Evolutionary conservation across 2,329 filamentous ascomycete species (phyloP).

Genomic region (Aspergillus sp.): DNA sequence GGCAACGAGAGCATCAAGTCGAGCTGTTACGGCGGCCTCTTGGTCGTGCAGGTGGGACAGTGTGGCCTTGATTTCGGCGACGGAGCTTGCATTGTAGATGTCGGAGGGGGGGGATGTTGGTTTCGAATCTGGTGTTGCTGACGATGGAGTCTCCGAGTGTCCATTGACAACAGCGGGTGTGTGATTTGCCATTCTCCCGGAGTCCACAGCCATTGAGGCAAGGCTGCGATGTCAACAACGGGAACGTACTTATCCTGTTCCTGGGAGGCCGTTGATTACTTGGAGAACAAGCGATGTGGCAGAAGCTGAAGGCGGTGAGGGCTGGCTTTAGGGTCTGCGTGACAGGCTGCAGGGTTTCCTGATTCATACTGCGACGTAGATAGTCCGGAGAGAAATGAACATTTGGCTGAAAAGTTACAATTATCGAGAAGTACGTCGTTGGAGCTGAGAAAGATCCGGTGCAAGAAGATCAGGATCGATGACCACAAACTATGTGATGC

Average conservation of each 20-base stretch:
- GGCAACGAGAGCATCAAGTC: slow-evolving; percentile 73
- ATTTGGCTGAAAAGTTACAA: not conserved
- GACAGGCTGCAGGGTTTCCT: not conserved
- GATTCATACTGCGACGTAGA: not conserved
- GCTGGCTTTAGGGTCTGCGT: not conserved
- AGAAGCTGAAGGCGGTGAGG: slow-evolving; percentile 10
- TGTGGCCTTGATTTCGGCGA: slow-evolving; percentile 76
- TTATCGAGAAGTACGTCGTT: not conserved
- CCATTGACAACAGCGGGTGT: slow-evolving; percentile 26
- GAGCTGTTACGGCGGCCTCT: slow-evolving; percentile 71
- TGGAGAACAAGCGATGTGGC: slow-evolving; percentile 10
- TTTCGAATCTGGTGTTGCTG: slow-evolving; percentile 7
- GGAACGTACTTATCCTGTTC: not conserved
- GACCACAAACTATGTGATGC: not conserved
- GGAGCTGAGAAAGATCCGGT: not conserved
- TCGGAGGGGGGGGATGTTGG: slow-evolving; percentile 24
- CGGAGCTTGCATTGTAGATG: slow-evolving; percentile 70
- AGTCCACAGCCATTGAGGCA: not conserved
- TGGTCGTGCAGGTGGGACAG: slow-evolving; percentile 73
- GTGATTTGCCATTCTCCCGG: slow-evolving; percentile 22
- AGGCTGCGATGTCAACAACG: not conserved
- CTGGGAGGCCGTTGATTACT: not conserved
- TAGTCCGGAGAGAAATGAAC: not conserved
- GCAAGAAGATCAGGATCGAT: not conserved
- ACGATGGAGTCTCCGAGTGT: slow-evolving; percentile 14